A percentile compares a stretch with the other conserved stretches of the same genome.
phyloP scores from a whole-genome alignment of 2,329 filamentous ascomycete genomes.

The Teratosphaeria destructans region DNA sequence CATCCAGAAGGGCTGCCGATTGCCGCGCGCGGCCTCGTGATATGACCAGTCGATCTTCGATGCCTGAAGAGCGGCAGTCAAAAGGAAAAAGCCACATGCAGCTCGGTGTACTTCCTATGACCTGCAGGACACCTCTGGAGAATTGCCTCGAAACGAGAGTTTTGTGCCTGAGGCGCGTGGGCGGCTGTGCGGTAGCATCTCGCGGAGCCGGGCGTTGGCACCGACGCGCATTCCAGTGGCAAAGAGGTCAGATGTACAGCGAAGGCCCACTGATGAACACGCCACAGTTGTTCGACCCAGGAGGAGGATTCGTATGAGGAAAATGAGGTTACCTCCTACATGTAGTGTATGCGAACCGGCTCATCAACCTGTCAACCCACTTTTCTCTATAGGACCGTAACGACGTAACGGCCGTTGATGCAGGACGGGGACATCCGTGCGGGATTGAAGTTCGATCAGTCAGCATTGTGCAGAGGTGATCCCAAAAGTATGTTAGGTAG shows the following conservation, averaged over 20 bases:
- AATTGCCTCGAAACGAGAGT: too few relatives aligned
- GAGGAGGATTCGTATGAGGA: background rate
- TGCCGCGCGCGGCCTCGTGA: background rate
- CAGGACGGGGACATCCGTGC: background rate
- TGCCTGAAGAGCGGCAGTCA: background rate
- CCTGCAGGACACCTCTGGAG: background rate
- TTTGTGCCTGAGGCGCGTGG: too few relatives aligned
- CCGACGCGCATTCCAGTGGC: background rate
- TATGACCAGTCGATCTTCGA: background rate
- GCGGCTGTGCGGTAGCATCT: background rate
- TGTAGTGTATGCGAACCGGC: too few relatives aligned
- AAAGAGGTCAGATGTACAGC: background rate
- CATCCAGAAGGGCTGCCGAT: background rate
- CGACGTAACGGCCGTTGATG: background rate
- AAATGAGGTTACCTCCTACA: background rate
- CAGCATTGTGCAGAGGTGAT: background rate
- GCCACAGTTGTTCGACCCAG: background rate
- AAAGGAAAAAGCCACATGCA: background rate
- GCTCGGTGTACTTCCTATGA: background rate
- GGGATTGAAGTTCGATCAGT: background rate
- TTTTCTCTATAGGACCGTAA: background rate
- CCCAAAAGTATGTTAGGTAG: background rate
- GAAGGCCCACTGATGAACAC: background rate
- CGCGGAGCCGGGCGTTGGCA: background rate
- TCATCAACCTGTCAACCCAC: background rate